phyloP scores from a whole-genome alignment of 1,139 yeast genomes.

The Pichia cactophila region DNA sequence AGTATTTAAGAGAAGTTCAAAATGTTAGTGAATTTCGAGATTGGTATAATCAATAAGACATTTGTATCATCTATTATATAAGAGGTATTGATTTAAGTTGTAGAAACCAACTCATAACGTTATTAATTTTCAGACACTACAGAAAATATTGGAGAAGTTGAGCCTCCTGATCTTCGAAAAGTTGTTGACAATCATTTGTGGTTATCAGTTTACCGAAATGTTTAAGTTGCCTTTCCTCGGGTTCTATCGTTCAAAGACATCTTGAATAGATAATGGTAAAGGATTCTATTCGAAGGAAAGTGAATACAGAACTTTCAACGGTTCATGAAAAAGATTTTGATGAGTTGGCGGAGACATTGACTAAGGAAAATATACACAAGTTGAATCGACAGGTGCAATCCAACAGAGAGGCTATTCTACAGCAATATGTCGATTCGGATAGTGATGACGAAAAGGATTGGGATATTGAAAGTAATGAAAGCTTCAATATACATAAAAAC shows the following conservation, averaged over 20 bases:
- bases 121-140: no score
- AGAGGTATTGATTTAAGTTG: no score
- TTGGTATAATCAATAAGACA: slow-evolving; percentile 9
- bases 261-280: slow-evolving; percentile 3
- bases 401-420: slow-evolving; percentile 1
- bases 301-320: slow-evolving; percentile 16
- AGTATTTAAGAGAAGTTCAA: slow-evolving; percentile 13
- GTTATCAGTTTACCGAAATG: no score
- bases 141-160: background rate
- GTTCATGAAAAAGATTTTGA: slow-evolving; percentile 19
- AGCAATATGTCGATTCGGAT: slow-evolving; percentile 10
- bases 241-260: background rate
- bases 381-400: background rate
- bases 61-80: no score
- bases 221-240: no score
- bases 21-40: slow-evolving; percentile 13
- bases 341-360: background rate
- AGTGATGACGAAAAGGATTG: slow-evolving; percentile 6
- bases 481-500: slow-evolving; percentile 7
- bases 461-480: slow-evolving; percentile 10
- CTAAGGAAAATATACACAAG: slow-evolving; percentile 4
- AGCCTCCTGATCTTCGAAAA: background rate
- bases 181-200: background rate
- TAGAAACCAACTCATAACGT: no score
- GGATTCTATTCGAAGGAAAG: slow-evolving; percentile 1